Conservation (phyloP, 2,329 filamentous ascomycete genomes). For the Myrmaecium sp. region DNA sequence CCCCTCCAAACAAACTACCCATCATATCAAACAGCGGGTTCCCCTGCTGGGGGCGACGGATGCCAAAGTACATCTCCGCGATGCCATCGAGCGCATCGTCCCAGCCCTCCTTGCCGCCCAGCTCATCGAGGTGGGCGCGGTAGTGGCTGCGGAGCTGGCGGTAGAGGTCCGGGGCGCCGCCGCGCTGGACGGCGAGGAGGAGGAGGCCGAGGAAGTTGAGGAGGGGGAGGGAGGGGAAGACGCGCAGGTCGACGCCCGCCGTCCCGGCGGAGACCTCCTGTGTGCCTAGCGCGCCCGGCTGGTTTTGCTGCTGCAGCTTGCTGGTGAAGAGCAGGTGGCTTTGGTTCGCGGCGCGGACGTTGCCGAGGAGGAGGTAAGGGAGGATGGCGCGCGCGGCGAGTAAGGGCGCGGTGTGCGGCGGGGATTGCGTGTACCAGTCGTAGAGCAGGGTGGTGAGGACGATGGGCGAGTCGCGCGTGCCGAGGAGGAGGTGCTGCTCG, state of each 20-base stretch:
- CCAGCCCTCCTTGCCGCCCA: constrained; percentile 63
- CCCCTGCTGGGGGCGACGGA: constrained; percentile 71
- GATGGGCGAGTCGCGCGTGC: constrained; percentile 75
- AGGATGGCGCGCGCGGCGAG: constrained; percentile 79
- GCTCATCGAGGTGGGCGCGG: constrained; percentile 57
- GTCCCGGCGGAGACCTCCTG: constrained; percentile 65
- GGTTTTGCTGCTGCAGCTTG: constrained; percentile 41
- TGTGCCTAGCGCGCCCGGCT: constrained; percentile 49
- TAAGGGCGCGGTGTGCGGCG: constrained; percentile 68
- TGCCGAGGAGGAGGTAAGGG: constrained; percentile 79
- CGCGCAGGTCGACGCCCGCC: constrained; percentile 45
- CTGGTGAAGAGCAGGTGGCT: constrained; percentile 62
- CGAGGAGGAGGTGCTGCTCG: constrained; percentile 74
- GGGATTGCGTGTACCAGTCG: constrained; percentile 80
- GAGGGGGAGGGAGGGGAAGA: constrained; percentile 84
- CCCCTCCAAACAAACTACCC: constrained; percentile 80
- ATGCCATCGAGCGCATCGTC: constrained; percentile 65
- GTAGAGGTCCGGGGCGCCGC: constrained; percentile 53
- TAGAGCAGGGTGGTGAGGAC: constrained; percentile 74
- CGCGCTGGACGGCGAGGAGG: constrained; percentile 67
- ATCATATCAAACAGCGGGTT: constrained; percentile 98
- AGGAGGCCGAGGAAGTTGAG: constrained; percentile 86
- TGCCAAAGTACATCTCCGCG: constrained; percentile 93
- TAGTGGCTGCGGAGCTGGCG: constrained; percentile 73
- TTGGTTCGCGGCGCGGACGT: constrained; percentile 75